Percentiles rank a stretch among this genome's conserved stretches.
Evolutionary conservation across 176 grass and related monocot species (phyloP).

Genomic region (Phyllostachys edulis): DNA sequence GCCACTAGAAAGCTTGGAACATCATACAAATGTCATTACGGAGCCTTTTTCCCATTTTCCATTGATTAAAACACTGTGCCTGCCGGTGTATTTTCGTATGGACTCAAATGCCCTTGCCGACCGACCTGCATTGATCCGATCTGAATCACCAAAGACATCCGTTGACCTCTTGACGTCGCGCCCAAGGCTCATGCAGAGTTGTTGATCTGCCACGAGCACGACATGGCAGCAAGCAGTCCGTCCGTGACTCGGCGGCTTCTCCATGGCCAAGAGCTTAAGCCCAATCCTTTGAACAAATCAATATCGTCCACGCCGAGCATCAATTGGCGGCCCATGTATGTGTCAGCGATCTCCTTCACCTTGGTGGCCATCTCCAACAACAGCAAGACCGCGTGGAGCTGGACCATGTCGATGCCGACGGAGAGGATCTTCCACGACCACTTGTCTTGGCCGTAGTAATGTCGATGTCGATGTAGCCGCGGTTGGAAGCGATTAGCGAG

Average conservation of each 20-base stretch:
- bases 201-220: slow-evolving; percentile 54
- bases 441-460: slow-evolving; percentile 53
- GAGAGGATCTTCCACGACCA: slow-evolving; percentile 61
- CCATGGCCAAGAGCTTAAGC: slow-evolving; percentile 61
- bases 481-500: slow-evolving; percentile 37
- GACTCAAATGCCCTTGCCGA: too few species aligned
- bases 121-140: too few species aligned
- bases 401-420: slow-evolving; percentile 58
- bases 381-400: slow-evolving; percentile 39
- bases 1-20: too few species aligned
- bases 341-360: slow-evolving; percentile 44
- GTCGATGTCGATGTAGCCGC: slow-evolving; percentile 56
- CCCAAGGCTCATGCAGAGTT: slow-evolving; percentile 51
- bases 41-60: too few species aligned
- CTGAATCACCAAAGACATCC: too few species aligned
- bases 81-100: too few species aligned
- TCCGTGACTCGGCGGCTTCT: slow-evolving; percentile 39
- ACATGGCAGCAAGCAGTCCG: slow-evolving; percentile 30
- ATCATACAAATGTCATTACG: too few species aligned
- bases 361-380: slow-evolving; percentile 38
- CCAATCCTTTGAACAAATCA: slow-evolving; percentile 69
- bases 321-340: slow-evolving; percentile 37
- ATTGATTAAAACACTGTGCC: too few species aligned
- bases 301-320: slow-evolving; percentile 61
- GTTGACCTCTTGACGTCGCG: slow-evolving; percentile 48